Base-by-base conservation (phyloP, 805 yeast species). In the Saccharomycopsis amapae region DNA sequence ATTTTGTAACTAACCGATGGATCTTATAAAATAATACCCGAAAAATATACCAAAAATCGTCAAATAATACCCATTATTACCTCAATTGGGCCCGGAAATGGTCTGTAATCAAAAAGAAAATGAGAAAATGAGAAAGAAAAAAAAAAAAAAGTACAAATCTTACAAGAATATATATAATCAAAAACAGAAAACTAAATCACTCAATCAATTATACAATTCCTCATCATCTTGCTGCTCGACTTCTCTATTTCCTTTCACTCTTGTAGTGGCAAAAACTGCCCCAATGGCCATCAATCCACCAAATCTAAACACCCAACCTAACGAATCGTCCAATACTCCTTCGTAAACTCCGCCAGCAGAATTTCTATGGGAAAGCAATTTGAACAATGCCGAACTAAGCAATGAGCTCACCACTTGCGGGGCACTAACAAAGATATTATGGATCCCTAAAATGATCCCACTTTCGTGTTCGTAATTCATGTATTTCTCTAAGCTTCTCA, bases 281-380 rank as follows among this genome's bases (percentile, higher is more conserved):
- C 71, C 70, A 13, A 73, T 50, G 2, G 79, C 62, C 20, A 73
- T 66, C 1, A 75, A 22, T 0, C 81, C 82, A 1, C 81, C 79
- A 46, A 75, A 62, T 44, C 80, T 57, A 56, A 75, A 76, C 2
- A 74, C 75, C 82, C 81, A 76, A 1, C 72, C 78, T 31, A 76
- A 54, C 24, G 76, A 68, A 38, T 62, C 60, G 52, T 72, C 75
- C 45, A 55, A 63, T 4, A 28, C 33, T 2, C 53, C 51, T 13
- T 22, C 22, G 18, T 39, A 41, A 10, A 58, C 51, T 2, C 55
- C 63, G 32, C 57, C 61, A 24, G 44, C 49, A 18, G 34, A 43
- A 35, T 40, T 44, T 18, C 48, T 42, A 12, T 53, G 48, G 2
- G 67, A 59, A 12, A 73, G 57, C 15, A 68, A 17, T 30, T 61